Base-by-base conservation (phyloP, 148 eudicot species). In the Vaccinium corymbosum region DNA sequence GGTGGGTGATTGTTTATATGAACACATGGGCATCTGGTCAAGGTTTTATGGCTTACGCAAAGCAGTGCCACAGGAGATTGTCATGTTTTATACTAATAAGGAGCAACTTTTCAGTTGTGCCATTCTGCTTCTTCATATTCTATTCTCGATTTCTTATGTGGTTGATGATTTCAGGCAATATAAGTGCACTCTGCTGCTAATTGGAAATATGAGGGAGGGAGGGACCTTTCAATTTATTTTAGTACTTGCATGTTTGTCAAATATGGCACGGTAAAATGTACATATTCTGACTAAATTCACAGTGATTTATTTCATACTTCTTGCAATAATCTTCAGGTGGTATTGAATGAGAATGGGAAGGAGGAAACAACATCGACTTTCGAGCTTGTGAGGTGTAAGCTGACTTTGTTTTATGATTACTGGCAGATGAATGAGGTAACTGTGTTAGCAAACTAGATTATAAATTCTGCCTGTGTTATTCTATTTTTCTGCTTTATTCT, bases 391-490 rank as follows among this genome's bases (percentile, higher is more conserved):
- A 94, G 88, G 89, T 96, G 99, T 89, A 93, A 84, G 85, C 80
- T 96, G 80, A 93, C 94, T 29, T 87, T 96, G 89, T 92, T 87
- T 85, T 96, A 96, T 85, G 87, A 86, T 80, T 96, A 96, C 83
- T 96, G 99, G 99, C 93, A 92, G 83, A 86, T 89, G 93, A 90
- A 92, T 83, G 98, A 96, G 99, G 99, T 96, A 92, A 32, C 79
- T 53, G 19, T 20, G 53, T 15, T 48, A 42, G 53, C 10, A 29
- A 25, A 25, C 38, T 46, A 49, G 70, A 83, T 49, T 81, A 52
- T 55, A 48, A 27, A 52, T 29, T 11, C 10, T 29, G 19, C 51
- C 29, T n/a, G 49, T 7, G 55, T 38, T 15, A 48, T 42, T 76
- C 17, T 42, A 2, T 64, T 70, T 48, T 78, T 76, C 74, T 79